A percentile compares a stretch with the other conserved stretches of the same genome.
Conservation (phyloP, 73 alveolate species). For the Tetrahymena malaccensis region DNA sequence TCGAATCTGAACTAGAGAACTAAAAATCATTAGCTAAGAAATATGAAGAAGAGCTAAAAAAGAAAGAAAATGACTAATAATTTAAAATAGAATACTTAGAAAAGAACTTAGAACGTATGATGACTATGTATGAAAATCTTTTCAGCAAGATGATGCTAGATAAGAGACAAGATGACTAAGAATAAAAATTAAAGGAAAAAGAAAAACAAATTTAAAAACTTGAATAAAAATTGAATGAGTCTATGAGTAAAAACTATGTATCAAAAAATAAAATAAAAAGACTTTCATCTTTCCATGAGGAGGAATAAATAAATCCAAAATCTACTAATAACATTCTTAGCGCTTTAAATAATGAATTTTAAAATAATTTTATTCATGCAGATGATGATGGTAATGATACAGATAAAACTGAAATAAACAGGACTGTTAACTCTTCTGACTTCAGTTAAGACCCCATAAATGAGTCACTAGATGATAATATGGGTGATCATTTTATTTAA, state of each 20-base stretch:
- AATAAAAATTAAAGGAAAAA: background rate
- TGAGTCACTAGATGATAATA: background rate
- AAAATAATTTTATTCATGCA: background rate
- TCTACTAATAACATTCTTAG: background rate
- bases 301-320: background rate
- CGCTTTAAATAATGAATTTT: background rate
- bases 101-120: background rate
- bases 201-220: background rate
- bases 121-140: background rate
- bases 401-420: background rate
- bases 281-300: background rate
- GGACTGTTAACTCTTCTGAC: background rate
- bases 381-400: background rate
- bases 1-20: background rate
- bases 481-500: background rate
- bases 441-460: background rate
- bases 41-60: background rate
- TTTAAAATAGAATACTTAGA: background rate
- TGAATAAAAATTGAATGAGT: background rate
- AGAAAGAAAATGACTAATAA: background rate
- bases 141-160: background rate
- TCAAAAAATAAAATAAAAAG: background rate
- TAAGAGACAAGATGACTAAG: background rate
- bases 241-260: background rate
- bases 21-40: background rate